Conservation (phyloP, 345 rosid genomes). For the Anacardium occidentale region DNA sequence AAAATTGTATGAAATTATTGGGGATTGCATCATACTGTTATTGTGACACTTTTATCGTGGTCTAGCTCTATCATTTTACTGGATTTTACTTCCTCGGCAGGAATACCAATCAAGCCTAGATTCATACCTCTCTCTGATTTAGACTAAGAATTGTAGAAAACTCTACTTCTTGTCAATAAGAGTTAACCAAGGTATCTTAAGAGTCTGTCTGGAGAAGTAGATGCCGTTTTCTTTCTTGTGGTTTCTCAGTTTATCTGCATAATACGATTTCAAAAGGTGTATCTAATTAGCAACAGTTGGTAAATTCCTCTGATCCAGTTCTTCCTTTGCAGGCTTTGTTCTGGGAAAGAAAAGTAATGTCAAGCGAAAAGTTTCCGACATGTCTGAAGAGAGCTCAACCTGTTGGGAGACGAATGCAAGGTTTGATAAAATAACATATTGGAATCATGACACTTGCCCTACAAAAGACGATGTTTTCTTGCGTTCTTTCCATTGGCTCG, state of each 20-base stretch:
- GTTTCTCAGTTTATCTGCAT: not conserved
- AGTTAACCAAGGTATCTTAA: not conserved
- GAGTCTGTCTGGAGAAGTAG: not conserved
- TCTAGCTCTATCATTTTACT: not conserved
- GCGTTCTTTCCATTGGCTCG: too few relatives aligned
- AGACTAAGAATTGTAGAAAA: not conserved
- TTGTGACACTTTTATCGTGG: not conserved
- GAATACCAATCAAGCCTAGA: too few relatives aligned
- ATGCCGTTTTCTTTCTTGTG: not conserved
- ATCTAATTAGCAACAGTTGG: not conserved
- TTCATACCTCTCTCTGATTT: not conserved
- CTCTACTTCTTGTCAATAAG: not conserved
- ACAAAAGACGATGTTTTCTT: too few relatives aligned
- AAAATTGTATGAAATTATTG: too few relatives aligned
- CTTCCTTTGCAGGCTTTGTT: constrained; percentile 58
- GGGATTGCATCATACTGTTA: too few relatives aligned
- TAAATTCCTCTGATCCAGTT: not conserved
- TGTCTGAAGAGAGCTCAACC: constrained; percentile 33
- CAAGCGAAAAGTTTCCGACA: constrained; percentile 46
- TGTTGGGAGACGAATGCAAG: constrained; percentile 76
- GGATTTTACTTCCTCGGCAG: not conserved
- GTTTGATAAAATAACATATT: constrained; percentile 68
- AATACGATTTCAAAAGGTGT: not conserved
- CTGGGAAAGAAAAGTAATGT: constrained; percentile 57
- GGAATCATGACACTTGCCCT: constrained; percentile 89